phyloP scores from a whole-genome alignment of 495 filamentous ascomycete species.

The Penicillium argentinense region DNA sequence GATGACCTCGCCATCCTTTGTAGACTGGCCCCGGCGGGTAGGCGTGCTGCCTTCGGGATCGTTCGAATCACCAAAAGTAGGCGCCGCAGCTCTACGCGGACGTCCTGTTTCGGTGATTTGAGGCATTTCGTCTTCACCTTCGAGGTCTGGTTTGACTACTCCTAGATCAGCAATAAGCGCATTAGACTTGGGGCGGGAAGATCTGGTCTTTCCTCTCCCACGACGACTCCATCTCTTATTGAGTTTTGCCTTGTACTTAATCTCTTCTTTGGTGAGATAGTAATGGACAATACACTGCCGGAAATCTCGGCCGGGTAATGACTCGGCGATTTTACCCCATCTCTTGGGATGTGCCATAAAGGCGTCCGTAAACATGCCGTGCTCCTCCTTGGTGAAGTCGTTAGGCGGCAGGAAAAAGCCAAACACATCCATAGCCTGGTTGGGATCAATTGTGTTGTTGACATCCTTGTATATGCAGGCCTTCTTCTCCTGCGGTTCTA shows the following conservation, averaged over 20 bases:
- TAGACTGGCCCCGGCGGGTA: constrained; percentile 47
- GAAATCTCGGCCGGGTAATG: constrained; percentile 69
- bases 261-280: constrained; percentile 86
- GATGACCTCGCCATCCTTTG: constrained; percentile 50
- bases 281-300: constrained; percentile 92
- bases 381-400: constrained; percentile 81
- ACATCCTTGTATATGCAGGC: constrained; percentile 64
- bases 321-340: constrained; percentile 84
- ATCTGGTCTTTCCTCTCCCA: constrained; percentile 51
- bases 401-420: constrained; percentile 74
- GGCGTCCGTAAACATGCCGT: constrained; percentile 70
- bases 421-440: constrained; percentile 66
- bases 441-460: constrained; percentile 66
- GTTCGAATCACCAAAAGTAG: constrained; percentile 63
- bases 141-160: constrained; percentile 54
- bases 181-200: constrained; percentile 66
- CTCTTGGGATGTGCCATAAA: constrained; percentile 86
- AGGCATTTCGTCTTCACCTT: constrained; percentile 51
- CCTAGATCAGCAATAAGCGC: constrained; percentile 74
- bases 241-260: constrained; percentile 82
- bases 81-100: constrained; percentile 68
- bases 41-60: constrained; percentile 47
- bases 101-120: constrained; percentile 67
- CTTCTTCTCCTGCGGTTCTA: constrained; percentile 51
- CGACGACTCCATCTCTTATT: constrained; percentile 67